Evolutionary conservation across 2,329 filamentous ascomycete species (phyloP).

Genomic region (Meredithiella fracta): DNA sequence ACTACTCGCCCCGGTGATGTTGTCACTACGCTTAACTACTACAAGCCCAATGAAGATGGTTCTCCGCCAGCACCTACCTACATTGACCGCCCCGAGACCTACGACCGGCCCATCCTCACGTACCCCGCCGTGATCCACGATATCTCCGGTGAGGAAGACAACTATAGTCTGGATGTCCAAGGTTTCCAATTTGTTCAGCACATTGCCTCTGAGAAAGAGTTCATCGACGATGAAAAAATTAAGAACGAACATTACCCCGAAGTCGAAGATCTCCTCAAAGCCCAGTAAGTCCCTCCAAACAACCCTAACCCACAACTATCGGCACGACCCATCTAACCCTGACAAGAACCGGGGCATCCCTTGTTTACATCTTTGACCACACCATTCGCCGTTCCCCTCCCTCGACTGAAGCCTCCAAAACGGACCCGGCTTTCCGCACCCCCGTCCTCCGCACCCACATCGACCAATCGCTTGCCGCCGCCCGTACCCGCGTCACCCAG

Average conservation of each 20-base stretch:
- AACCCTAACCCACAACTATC: not conserved
- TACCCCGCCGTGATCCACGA: conserved; percentile 22
- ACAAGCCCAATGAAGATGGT: conserved; percentile 26
- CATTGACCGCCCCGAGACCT: conserved; percentile 22
- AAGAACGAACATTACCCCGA: conserved; percentile 54
- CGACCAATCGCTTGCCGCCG: conserved; percentile 35
- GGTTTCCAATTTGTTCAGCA: conserved; percentile 26
- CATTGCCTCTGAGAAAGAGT: conserved; percentile 21
- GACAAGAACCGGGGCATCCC: conserved; percentile 38
- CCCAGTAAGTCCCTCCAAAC: conserved; percentile 20
- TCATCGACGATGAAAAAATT: conserved; percentile 41
- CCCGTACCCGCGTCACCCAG: conserved; percentile 25
- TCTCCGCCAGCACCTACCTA: conserved; percentile 24
- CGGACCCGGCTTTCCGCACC: conserved; percentile 29
- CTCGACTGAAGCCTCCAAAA: conserved; percentile 27
- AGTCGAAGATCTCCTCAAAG: conserved; percentile 47
- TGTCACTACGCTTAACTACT: conserved; percentile 24
- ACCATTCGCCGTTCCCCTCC: conserved; percentile 43
- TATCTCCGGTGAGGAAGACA: conserved; percentile 25
- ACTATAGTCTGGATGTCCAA: conserved; percentile 26
- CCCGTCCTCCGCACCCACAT: conserved; percentile 27
- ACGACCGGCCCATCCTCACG: conserved; percentile 18
- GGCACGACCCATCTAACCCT: conserved; percentile 18
- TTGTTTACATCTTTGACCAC: conserved; percentile 56
- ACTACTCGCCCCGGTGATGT: not conserved